Evolutionary conservation across 2,329 filamentous ascomycete species (phyloP).

Genomic region (Colletotrichum incanum): DNA sequence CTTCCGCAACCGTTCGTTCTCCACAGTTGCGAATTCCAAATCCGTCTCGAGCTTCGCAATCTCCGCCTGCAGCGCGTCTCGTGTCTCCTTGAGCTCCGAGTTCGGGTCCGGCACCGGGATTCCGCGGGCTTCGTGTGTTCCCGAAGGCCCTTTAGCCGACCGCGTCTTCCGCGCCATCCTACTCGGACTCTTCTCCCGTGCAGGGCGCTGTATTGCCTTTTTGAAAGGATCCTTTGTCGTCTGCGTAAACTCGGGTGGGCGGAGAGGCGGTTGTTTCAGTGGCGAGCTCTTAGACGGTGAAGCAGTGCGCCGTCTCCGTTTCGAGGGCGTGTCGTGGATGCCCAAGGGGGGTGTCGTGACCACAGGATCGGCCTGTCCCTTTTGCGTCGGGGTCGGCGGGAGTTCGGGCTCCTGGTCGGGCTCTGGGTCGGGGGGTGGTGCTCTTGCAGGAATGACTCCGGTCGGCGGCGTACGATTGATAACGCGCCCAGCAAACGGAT

Average conservation of each 20-base stretch:
- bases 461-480: conserved; percentile 56
- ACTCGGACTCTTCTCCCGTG: conserved; percentile 14
- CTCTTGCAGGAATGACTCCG: conserved; percentile 23
- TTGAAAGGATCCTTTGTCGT: conserved; percentile 37
- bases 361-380: conserved; percentile 65
- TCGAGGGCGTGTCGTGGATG: conserved; percentile 73
- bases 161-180: conserved; percentile 15
- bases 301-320: conserved; percentile 59
- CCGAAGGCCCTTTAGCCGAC: conserved; percentile 17
- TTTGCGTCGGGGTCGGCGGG: conserved; percentile 70
- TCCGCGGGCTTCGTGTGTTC: conserved; percentile 58
- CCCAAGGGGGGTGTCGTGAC: conserved; percentile 70
- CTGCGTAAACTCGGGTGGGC: conserved; percentile 45
- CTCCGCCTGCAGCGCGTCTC: conserved; percentile 69
- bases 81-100: conserved; percentile 65
- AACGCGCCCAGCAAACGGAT: conserved; percentile 58
- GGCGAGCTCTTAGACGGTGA: conserved; percentile 63
- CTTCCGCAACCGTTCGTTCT: conserved; percentile 69
- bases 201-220: conserved; percentile 37
- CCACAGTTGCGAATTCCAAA: conserved; percentile 69
- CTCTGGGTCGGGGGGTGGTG: conserved; percentile 17
- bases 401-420: conserved; percentile 70
- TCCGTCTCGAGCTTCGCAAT: conserved; percentile 72
- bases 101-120: conserved; percentile 60
- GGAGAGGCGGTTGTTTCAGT: conserved; percentile 61